Conservation (phyloP, 345 rosid species). For the Abelmoschus esculentus region DNA sequence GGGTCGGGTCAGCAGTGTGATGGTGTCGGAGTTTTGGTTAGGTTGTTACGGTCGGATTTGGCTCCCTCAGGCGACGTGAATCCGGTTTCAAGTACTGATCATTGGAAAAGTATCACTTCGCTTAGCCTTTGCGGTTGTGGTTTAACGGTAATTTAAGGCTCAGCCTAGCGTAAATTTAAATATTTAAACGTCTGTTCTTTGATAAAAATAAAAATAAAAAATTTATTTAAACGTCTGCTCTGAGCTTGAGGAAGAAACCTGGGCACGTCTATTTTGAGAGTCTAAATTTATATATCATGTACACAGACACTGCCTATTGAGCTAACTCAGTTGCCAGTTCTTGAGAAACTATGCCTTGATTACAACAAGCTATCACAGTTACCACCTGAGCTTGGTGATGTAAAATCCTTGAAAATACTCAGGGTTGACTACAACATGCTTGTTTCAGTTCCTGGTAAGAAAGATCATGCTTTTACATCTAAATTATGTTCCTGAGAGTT, state of each 20-base stretch:
- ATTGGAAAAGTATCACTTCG: constrained; percentile 71
- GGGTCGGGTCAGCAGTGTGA: constrained; percentile 87
- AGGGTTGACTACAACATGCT: constrained; percentile 70
- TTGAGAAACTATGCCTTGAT: constrained; percentile 84
- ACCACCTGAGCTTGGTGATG: constrained; percentile 87
- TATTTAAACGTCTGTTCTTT: neutral
- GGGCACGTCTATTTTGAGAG: neutral
- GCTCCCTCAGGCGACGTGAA: constrained; percentile 30
- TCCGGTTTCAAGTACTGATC: constrained; percentile 42
- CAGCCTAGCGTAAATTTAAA: neutral
- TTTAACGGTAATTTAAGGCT: constrained; percentile 40
- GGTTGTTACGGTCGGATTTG: constrained; percentile 59
- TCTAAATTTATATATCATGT: too few relatives aligned
- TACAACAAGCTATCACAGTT: constrained; percentile 66
- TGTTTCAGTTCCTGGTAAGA: constrained; percentile 88
- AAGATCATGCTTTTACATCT: constrained; percentile 1
- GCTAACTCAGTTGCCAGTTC: constrained; percentile 60
- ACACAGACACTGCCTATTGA: constrained; percentile 77
- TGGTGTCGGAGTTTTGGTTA: constrained; percentile 62
- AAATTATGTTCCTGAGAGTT: neutral
- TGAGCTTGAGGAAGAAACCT: neutral
- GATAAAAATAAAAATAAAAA: too few relatives aligned
- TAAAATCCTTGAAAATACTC: constrained; percentile 65
- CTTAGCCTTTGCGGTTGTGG: constrained; percentile 69
- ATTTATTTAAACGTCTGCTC: neutral